These are phyloP conservation scores for Dactylella cylindrospora DNA, from an alignment of 2,329 filamentous ascomycete species.

Conservation along the genomic window DNA sequence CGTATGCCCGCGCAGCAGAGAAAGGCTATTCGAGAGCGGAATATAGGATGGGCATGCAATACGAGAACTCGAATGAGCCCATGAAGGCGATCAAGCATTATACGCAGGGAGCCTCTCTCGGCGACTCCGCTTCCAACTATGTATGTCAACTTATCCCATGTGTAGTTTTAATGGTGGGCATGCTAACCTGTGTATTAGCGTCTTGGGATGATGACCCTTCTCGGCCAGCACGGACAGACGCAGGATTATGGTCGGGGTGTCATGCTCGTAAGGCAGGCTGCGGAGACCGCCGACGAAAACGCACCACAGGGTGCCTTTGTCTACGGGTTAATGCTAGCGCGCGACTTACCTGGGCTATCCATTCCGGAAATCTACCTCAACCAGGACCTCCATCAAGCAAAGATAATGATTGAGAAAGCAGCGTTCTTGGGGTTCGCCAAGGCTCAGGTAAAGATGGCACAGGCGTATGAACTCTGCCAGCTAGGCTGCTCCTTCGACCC, in stretches of 20 bases:
- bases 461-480: conserved; percentile 90
- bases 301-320: conserved; percentile 94
- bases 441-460: conserved; percentile 87
- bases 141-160: conserved; percentile 50
- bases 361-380: conserved; percentile 73
- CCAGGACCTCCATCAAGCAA: conserved; percentile 70
- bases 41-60: conserved; percentile 98
- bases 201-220: conserved; percentile 93
- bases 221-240: conserved; percentile 86
- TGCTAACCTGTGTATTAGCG: conserved; percentile 59
- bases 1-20: conserved; percentile 82
- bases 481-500: conserved; percentile 94
- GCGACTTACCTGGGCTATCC: conserved; percentile 85
- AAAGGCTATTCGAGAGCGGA: conserved; percentile 85
- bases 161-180: conserved; percentile 1
- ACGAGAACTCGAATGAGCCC: conserved; percentile 90
- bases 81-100: conserved; percentile 91
- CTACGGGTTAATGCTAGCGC: conserved; percentile 88
- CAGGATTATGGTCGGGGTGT: conserved; percentile 78
- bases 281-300: conserved; percentile 89
- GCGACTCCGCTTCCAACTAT: conserved; percentile 83
- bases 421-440: conserved; percentile 86
- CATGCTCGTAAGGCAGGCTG: conserved; percentile 78
- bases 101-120: conserved; percentile 72
- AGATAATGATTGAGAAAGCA: conserved; percentile 91